Conservation (phyloP, 2,329 filamentous ascomycete genomes). For the Pestalotiopsis sp. region DNA sequence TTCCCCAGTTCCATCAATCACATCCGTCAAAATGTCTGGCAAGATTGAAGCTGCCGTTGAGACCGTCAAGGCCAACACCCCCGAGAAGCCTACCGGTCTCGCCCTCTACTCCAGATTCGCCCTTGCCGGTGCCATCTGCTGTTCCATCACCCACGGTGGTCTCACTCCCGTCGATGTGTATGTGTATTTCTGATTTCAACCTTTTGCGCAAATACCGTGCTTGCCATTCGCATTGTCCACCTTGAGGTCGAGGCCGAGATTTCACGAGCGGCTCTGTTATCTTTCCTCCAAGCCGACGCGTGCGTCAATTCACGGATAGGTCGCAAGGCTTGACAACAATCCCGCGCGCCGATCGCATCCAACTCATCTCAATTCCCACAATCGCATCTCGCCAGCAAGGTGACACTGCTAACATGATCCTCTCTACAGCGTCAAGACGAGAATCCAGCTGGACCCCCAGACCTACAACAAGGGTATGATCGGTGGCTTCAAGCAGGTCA, state of each 20-base stretch:
- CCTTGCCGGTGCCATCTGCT: constrained; percentile 97
- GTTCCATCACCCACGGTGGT: constrained; percentile 94
- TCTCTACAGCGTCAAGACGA: constrained; percentile 71
- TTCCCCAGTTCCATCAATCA: constrained; percentile 16
- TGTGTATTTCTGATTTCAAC: constrained; percentile 45
- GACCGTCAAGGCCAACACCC: constrained; percentile 29
- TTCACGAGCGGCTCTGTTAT: not conserved
- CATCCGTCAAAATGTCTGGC: constrained; percentile 25
- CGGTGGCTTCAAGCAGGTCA: constrained; percentile 73
- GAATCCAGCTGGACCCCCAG: constrained; percentile 75
- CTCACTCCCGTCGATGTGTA: constrained; percentile 99
- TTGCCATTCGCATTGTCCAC: not conserved
- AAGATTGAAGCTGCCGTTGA: constrained; percentile 22
- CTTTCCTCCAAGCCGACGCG: not conserved
- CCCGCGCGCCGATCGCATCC: not conserved
- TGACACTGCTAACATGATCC: not conserved
- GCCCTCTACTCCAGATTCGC: constrained; percentile 92
- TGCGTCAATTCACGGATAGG: not conserved
- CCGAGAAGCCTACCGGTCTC: constrained; percentile 28
- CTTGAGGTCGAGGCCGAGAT: not conserved
- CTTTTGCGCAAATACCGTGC: not conserved
- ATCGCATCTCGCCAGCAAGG: not conserved
- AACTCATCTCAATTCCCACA: not conserved
- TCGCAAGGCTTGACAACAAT: not conserved
- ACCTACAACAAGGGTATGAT: constrained; percentile 77